Percentiles rank a stretch among this genome's conserved stretches.
phyloP scores from a whole-genome alignment of 2,329 filamentous ascomycete species.

The Phyllosticta paracitricarpa region DNA sequence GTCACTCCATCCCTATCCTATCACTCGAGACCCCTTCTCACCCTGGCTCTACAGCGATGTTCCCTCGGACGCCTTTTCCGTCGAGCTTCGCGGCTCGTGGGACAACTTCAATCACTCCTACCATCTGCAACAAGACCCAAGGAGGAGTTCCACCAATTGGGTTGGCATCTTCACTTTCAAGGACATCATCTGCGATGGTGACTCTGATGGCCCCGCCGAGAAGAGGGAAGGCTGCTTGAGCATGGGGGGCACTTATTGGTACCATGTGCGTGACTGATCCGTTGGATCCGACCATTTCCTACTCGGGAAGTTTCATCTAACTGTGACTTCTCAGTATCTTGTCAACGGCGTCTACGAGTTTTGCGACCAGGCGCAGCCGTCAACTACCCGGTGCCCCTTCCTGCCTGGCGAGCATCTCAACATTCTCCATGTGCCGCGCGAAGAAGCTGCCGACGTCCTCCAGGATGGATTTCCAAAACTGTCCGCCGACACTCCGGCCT shows the following conservation, averaged over 20 bases:
- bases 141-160: constrained; percentile 69
- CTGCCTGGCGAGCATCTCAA: constrained; percentile 85
- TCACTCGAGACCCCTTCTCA: constrained; percentile 16
- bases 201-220: constrained; percentile 39
- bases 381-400: constrained; percentile 71
- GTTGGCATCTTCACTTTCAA: constrained; percentile 79
- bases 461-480: not conserved
- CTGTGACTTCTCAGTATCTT: constrained; percentile 56
- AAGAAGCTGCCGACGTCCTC: constrained; percentile 26
- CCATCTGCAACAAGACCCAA: constrained; percentile 68
- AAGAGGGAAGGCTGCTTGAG: constrained; percentile 70
- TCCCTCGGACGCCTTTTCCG: constrained; percentile 47
- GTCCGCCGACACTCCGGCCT: constrained; percentile 44
- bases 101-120: constrained; percentile 81
- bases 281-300: not conserved
- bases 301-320: not conserved
- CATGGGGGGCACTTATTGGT: constrained; percentile 92
- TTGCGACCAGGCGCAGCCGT: constrained; percentile 61
- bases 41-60: constrained; percentile 24
- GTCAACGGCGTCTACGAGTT: constrained; percentile 68
- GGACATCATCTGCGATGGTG: constrained; percentile 74
- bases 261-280: constrained; percentile 58
- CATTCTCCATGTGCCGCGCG: constrained; percentile 67
- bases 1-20: constrained; percentile 17
- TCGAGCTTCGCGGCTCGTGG: constrained; percentile 85